Percentiles rank a stretch among this genome's conserved stretches.
These are phyloP conservation scores for Penicillium angulare DNA, from an alignment of 495 filamentous ascomycete species.

Conservation along the genomic window DNA sequence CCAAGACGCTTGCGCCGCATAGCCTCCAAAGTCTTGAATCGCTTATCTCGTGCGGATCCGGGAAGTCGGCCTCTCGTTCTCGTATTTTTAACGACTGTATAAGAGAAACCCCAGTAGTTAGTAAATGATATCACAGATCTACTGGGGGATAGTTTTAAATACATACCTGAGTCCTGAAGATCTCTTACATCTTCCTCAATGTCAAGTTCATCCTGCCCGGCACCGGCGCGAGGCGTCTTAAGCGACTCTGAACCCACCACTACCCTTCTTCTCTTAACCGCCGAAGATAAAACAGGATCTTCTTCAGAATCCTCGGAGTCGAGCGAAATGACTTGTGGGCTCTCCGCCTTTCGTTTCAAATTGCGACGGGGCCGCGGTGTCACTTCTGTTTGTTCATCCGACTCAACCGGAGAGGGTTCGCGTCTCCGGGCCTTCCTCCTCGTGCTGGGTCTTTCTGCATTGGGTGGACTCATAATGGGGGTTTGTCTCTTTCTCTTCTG, in stretches of 20 bases:
- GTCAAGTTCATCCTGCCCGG: slow-evolving; percentile 33
- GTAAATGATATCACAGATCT: background rate
- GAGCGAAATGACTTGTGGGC: slow-evolving; percentile 14
- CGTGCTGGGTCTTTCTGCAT: background rate
- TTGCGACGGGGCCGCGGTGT: slow-evolving; percentile 29
- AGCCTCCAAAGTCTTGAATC: slow-evolving; percentile 50
- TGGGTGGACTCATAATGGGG: background rate
- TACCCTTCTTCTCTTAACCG: slow-evolving; percentile 22
- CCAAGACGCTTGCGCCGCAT: slow-evolving; percentile 59
- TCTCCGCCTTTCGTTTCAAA: slow-evolving; percentile 25
- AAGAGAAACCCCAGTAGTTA: slow-evolving; percentile 5
- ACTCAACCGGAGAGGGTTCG: background rate
- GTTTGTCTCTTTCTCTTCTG: slow-evolving; percentile 9
- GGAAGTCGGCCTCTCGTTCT: slow-evolving; percentile 41
- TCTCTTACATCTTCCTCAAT: slow-evolving; percentile 46
- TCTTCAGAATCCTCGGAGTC: slow-evolving; percentile 29
- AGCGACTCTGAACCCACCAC: slow-evolving; percentile 13
- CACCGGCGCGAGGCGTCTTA: slow-evolving; percentile 23
- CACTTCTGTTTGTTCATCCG: slow-evolving; percentile 16
- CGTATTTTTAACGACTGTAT: slow-evolving; percentile 34
- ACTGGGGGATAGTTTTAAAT: background rate
- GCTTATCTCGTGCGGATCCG: slow-evolving; percentile 42
- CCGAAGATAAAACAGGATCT: slow-evolving; percentile 27
- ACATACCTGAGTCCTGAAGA: slow-evolving; percentile 39
- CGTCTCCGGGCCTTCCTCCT: background rate